Conservation (phyloP, 441 rosid species). For the Metrosideros polymorpha region DNA sequence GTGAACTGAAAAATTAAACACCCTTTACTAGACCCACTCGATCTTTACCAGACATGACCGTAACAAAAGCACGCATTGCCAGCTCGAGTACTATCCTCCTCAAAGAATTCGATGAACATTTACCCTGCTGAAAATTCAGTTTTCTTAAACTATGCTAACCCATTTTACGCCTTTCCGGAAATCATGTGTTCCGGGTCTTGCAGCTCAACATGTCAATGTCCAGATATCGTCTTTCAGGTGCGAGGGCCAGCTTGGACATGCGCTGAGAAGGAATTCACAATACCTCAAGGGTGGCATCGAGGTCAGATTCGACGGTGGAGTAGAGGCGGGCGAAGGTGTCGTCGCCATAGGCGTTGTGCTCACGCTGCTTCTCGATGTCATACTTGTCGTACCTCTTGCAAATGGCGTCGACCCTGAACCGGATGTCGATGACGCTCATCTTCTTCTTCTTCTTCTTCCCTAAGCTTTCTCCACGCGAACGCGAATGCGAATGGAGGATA, state of each 20-base stretch:
- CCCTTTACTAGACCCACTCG: not conserved
- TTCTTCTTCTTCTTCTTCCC: not conserved
- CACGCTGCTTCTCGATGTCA: constrained; percentile 43
- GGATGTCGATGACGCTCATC: constrained; percentile 45
- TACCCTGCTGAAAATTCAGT: not conserved
- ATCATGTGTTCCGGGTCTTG: not conserved
- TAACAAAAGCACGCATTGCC: not conserved
- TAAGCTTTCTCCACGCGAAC: not conserved
- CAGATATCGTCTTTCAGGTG: not conserved
- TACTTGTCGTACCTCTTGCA: constrained; percentile 60
- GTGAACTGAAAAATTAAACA: not conserved
- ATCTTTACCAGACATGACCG: not conserved
- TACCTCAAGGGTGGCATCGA: constrained; percentile 27
- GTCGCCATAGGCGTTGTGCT: constrained; percentile 28
- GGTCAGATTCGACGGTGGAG: constrained; percentile 25
- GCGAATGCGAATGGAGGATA: not conserved
- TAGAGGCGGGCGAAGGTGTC: constrained; percentile 45
- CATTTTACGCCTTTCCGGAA: not conserved
- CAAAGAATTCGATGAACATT: not conserved
- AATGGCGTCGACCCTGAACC: constrained; percentile 45
- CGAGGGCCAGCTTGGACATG: not conserved
- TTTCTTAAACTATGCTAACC: not conserved
- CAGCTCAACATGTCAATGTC: not conserved
- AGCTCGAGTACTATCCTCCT: not conserved
- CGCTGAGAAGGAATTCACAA: not conserved